Conservation (phyloP, 805 yeast genomes). For the Pichia membranifaciens region DNA sequence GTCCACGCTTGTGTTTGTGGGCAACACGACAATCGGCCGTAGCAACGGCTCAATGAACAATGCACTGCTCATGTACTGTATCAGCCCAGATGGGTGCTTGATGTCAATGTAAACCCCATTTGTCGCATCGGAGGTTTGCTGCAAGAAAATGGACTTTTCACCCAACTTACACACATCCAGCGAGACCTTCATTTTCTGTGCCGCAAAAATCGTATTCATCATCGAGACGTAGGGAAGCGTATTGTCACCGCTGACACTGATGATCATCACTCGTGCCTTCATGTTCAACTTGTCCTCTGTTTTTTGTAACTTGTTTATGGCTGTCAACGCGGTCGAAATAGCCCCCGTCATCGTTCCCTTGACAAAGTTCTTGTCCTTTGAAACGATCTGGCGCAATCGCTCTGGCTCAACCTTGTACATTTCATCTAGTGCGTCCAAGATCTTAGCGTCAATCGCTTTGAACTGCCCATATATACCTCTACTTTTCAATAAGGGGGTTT, state of each 20-base stretch:
- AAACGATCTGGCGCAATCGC: slow-evolving; percentile 18
- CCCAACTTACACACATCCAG: slow-evolving; percentile 86
- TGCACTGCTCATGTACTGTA: slow-evolving; percentile 78
- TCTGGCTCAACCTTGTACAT: slow-evolving; percentile 34
- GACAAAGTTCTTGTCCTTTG: slow-evolving; percentile 28
- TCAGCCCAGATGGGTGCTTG: slow-evolving; percentile 63
- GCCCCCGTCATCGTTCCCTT: slow-evolving; percentile 67
- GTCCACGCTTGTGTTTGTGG: slow-evolving; percentile 81
- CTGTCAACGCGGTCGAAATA: slow-evolving; percentile 72
- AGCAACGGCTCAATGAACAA: slow-evolving; percentile 81
- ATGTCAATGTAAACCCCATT: slow-evolving; percentile 78
- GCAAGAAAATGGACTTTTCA: slow-evolving; percentile 70
- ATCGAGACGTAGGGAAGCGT: slow-evolving; percentile 82
- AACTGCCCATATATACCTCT: slow-evolving; percentile 81
- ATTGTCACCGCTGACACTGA: slow-evolving; percentile 67
- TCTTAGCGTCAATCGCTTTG: slow-evolving; percentile 67
- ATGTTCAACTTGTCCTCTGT: slow-evolving; percentile 40
- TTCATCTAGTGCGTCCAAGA: slow-evolving; percentile 51
- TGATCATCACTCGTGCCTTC: slow-evolving; percentile 59
- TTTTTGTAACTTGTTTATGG: slow-evolving; percentile 61
- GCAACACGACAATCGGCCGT: slow-evolving; percentile 68
- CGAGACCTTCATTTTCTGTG: slow-evolving; percentile 85
- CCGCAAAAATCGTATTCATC: slow-evolving; percentile 94
- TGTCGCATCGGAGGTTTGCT: slow-evolving; percentile 94
- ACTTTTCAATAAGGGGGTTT: slow-evolving; percentile 38